Base-by-base conservation (phyloP, 495 filamentous ascomycete species). In the Penicillium ucsense region DNA sequence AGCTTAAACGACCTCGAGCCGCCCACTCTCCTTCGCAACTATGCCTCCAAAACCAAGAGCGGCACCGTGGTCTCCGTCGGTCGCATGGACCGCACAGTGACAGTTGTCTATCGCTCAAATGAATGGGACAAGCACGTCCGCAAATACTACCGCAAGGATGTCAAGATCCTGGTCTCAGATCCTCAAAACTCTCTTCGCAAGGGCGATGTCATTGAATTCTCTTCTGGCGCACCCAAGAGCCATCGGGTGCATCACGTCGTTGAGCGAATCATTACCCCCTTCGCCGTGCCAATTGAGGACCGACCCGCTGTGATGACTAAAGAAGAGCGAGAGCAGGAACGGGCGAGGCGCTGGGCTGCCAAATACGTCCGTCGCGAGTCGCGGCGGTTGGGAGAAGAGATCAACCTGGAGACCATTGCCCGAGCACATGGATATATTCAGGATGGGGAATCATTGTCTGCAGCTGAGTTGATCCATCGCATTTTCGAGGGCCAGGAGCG, bases 181-280 rank as follows among this genome's bases (percentile, higher is more conserved):
- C 88, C 87, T 5, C 66, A 62, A 59, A 78, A 83, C 70, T 88
- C 85, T 9, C 71, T 88, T 42, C 78, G 82, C 46, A 70, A 75
- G 41, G 88, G 88, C 57, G 88, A 94, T 64, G 78, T 91, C 9
- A 80, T 94, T n/a, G 78, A 82, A 62, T 85, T 92, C 59, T 77
- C 77, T 20, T 76, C 81, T 20, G 82, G 82, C 37, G 81, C 68
- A 58, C 78, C 82, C 10, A 74, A 75, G 48, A 77, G 76, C 50
- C 81, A 82, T 45, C 60, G 64, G 45, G 86, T 90, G 51, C 81
- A 76, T 30, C 85, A 90, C 63, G 84, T 91, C 31, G 82, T 92
- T 28, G 82, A 85, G 61, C 63, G 75, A 45, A 90, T 94, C 55
- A 71, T 94, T 50, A 80, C 85, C 37, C 87, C 82, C 30, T 86